Evolutionary conservation across 2,329 filamentous ascomycete species (phyloP).

Genomic region (Coniochaeta sp.): DNA sequence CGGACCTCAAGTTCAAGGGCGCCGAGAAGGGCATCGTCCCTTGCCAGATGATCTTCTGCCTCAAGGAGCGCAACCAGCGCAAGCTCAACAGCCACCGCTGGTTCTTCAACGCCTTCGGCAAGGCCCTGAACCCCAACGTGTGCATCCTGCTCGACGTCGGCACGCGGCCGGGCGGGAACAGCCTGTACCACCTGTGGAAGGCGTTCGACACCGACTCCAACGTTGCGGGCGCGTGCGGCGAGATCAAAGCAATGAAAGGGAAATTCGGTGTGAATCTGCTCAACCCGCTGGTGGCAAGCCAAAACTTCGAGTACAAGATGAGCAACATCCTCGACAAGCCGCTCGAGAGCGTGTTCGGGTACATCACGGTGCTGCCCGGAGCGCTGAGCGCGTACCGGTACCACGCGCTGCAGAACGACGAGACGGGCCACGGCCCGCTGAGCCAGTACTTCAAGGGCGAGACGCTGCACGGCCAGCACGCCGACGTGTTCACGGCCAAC

Average conservation of each 20-base stretch:
- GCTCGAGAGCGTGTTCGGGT: constrained; percentile 92
- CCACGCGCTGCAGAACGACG: constrained; percentile 92
- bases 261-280: constrained; percentile 74
- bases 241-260: constrained; percentile 96
- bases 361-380: constrained; percentile 94
- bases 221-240: constrained; percentile 91
- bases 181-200: constrained; percentile 98
- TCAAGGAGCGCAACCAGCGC: constrained; percentile 96
- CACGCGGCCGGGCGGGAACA: constrained; percentile 80
- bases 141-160: constrained; percentile 96
- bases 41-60: constrained; percentile 95
- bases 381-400: constrained; percentile 94
- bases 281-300: constrained; percentile 90
- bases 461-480: constrained; percentile 89
- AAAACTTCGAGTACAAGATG: constrained; percentile 99
- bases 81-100: constrained; percentile 98
- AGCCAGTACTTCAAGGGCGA: constrained; percentile 99
- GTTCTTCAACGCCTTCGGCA: constrained; percentile 98
- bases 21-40: constrained; percentile 98
- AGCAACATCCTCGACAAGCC: constrained; percentile 98
- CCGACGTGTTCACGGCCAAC: constrained; percentile 79
- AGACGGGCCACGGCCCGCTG: constrained; percentile 87
- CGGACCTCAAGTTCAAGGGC: constrained; percentile 96
- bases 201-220: constrained; percentile 97
- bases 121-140: constrained; percentile 87